Base-by-base conservation (phyloP, 352 stramenopile species). In the Phytophthora litchii region DNA sequence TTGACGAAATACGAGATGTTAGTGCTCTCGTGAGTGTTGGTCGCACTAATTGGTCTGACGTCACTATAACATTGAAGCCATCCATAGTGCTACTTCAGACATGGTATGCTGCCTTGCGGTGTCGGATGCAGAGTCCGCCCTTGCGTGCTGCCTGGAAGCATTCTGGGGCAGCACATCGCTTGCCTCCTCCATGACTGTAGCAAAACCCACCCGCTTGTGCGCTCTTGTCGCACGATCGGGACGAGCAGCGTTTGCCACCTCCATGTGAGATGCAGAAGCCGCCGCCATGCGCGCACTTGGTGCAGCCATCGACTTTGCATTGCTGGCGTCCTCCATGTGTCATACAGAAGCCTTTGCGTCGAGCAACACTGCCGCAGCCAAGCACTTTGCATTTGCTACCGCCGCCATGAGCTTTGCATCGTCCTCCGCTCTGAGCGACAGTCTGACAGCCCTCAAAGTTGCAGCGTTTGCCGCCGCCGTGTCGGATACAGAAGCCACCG, bases 381-480 rank as follows among this genome's bases (percentile, higher is more conserved):
- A 42, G n/a, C 9, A 80, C 45, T 60, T 83, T 81, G 76, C 87
- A 96, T 49, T 89, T 89, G 62, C 85, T 93, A 32, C 87, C 87
- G 21, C 87, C 87, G 27, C 87, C 87, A 36, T 96, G 87, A 12
- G 83, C 80, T 57, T 91, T 94, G 73, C 87, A 96, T 4, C 83
- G 70, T 2, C 87, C 87, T 2, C 87, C 85, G 54, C 83, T 90
- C 50, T 94, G 81, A 8, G 86, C 85, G 8, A 90, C 83, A 0
- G 86, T 94, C 29, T 72, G 61, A 42, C 85, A 94, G 21, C 73
- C 60, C 1, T 75, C 63, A 11, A 67, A 60, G 41, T 64, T 84
- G 64, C 85, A 94, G 4, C 78, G 82, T 54, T 94, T 94, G 47
- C 85, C 83, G 5, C 85, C 85, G 13, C 85, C 85, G 46, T 94